Conservation (phyloP, 202 grass and related monocot genomes). For the Brachypodium distachyon region DNA sequence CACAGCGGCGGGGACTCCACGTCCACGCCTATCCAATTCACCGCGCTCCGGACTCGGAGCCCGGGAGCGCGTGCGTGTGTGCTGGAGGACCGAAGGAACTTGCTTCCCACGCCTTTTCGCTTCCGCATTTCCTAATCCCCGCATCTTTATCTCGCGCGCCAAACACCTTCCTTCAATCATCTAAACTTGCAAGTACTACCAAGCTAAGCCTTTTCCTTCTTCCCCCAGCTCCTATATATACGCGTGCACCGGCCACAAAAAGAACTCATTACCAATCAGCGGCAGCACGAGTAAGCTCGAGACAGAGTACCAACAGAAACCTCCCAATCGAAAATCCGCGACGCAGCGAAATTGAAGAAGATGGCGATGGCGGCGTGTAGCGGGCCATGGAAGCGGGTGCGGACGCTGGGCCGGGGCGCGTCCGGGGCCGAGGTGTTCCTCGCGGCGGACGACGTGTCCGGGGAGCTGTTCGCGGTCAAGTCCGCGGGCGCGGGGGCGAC, state of each 20-base stretch:
- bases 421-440: conserved; percentile 53
- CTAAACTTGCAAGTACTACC: conserved; percentile 19
- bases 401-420: conserved; percentile 50
- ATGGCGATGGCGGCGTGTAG: neutral
- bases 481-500: neutral
- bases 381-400: conserved; percentile 32
- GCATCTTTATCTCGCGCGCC: conserved; percentile 9
- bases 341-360: too few relatives aligned
- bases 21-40: too few relatives aligned
- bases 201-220: neutral
- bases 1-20: too few relatives aligned
- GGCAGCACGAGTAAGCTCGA: neutral
- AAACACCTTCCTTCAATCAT: conserved; percentile 9
- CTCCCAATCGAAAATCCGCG: too few relatives aligned
- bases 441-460: conserved; percentile 7
- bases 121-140: neutral
- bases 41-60: too few relatives aligned
- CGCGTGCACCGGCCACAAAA: neutral
- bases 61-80: neutral
- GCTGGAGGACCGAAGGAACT: neutral
- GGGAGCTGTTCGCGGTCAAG: conserved; percentile 49
- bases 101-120: conserved; percentile 8
- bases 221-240: neutral
- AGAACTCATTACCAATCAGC: neutral
- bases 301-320: neutral